phyloP scores from a whole-genome alignment of 306 rosid genomes.

The Mimosa pudica region DNA sequence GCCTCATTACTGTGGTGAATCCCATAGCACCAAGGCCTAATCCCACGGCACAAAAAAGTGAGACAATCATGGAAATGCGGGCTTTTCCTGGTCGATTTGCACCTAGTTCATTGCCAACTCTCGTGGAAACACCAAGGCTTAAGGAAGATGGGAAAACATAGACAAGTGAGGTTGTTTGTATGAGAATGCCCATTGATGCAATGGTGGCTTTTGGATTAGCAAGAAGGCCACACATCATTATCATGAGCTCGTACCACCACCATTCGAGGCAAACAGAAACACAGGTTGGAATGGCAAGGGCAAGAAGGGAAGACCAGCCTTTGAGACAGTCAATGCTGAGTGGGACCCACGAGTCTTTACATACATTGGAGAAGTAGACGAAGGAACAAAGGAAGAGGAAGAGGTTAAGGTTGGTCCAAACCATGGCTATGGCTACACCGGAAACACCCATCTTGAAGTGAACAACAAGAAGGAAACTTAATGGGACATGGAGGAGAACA shows the following conservation, averaged over 20 bases:
- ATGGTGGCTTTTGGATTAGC: conserved; percentile 79
- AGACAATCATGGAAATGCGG: conserved; percentile 72
- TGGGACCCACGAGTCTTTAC: conserved; percentile 83
- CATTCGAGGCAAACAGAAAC: conserved; percentile 92
- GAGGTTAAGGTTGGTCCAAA: conserved; percentile 68
- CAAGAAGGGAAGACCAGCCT: conserved; percentile 77
- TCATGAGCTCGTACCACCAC: conserved; percentile 99
- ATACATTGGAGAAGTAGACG: conserved; percentile 69
- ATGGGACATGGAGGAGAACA: conserved; percentile 75
- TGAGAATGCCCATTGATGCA: conserved; percentile 90
- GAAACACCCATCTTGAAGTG: conserved; percentile 74
- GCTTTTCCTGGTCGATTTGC: conserved; percentile 80
- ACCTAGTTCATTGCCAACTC: conserved; percentile 80
- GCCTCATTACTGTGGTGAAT: conserved; percentile 71
- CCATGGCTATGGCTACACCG: conserved; percentile 92
- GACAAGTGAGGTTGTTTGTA: conserved; percentile 82
- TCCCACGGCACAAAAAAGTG: conserved; percentile 53
- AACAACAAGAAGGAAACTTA: conserved; percentile 68
- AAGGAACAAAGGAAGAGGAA: conserved; percentile 61
- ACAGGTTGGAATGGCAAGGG: conserved; percentile 82
- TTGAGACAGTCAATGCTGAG: conserved; percentile 69
- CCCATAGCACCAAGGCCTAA: conserved; percentile 70
- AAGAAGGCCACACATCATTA: conserved; percentile 77
- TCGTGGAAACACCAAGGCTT: conserved; percentile 82
- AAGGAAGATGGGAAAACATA: conserved; percentile 89